These are phyloP conservation scores for Phyllosticta ampelicida DNA, from an alignment of 2,329 filamentous ascomycete genomes.

Conservation along the genomic window DNA sequence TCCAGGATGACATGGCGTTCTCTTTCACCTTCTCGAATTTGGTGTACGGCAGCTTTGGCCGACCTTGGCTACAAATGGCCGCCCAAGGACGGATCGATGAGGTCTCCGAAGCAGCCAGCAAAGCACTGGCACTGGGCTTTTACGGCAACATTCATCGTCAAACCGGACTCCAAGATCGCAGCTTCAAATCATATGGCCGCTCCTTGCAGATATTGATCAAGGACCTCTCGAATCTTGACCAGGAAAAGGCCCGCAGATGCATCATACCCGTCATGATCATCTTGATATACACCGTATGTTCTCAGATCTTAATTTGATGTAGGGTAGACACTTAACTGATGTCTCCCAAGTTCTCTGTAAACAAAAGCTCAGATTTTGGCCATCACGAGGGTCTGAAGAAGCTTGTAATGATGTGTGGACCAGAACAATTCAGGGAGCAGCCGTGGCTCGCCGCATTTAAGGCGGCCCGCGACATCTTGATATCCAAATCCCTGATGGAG, in stretches of 20 bases:
- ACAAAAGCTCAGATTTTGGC: constrained; percentile 4
- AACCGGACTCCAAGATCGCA: constrained; percentile 11
- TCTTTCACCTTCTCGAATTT: constrained; percentile 14
- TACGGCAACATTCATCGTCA: constrained; percentile 12
- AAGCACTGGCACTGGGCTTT: constrained; percentile 11
- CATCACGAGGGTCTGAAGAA: constrained; percentile 12
- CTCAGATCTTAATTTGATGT: background rate
- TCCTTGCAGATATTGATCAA: constrained; percentile 8
- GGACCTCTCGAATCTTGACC: constrained; percentile 10
- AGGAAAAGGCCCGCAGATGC: constrained; percentile 6
- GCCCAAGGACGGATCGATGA: constrained; percentile 10
- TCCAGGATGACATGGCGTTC: constrained; percentile 13
- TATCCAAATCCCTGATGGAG: constrained; percentile 11
- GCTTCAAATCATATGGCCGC: constrained; percentile 10
- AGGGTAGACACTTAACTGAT: background rate
- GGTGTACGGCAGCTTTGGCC: constrained; percentile 13
- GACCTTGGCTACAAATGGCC: constrained; percentile 12
- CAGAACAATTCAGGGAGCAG: constrained; percentile 8
- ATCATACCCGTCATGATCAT: constrained; percentile 13
- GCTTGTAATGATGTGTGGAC: constrained; percentile 10
- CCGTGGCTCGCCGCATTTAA: constrained; percentile 11
- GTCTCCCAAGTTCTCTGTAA: constrained; percentile 5
- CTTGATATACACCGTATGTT: constrained; percentile 13
- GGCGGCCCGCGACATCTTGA: constrained; percentile 11
- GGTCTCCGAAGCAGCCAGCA: constrained; percentile 10